Evolutionary conservation across 352 stramenopile species (phyloP), one percentile per base, ranked within the genome.

Genomic region (Globisporangium nagaii): DNA sequence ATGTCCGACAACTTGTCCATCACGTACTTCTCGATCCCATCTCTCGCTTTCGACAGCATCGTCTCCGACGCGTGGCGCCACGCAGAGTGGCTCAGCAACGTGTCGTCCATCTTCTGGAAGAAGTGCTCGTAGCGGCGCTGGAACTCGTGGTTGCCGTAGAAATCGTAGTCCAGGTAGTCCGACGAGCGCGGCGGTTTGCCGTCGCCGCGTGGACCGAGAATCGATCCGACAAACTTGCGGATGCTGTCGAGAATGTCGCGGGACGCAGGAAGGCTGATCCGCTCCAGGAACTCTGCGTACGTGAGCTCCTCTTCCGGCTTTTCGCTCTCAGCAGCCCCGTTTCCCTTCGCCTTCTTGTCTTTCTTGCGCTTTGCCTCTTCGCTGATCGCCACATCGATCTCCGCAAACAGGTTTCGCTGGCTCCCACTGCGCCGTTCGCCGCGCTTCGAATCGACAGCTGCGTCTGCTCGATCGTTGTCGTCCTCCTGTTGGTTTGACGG

Each of bases 1-100:
- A 94, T 78, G 50, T 90, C 68, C 1, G 75, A 74, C 15, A 97
- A 62, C 51, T 95, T 93, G 55, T 92, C 84, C 84, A 97, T 95
- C 15, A 97, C 82, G 51, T 96, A 96, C 56, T 96, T 96, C 62
- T 97, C 89, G 37, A 97, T 79, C 1, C 86, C 75, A 53, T 96
- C 84, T 9, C 89, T 76, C 5, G 77, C 86, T 47, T 79, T 86
- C 2, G 60, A 27, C 2, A 95, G 54, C 27, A 68, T 88, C 2
- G 63, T 32, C 42, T 94, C 84, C 3, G 78, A 86, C 0, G 60
- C 70, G 54, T 89, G 71, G 6, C 79, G 65, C 84, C 84, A 94
- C 4, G 73, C 65, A 4, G 78, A 65, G 27, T 94, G 84, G 10
- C 63, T 57, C 15, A 62, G 20, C 8, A 94, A 46, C 30, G 73